Conservation (phyloP, 2,329 filamentous ascomycete species). For the Verticillium klebahnii region DNA sequence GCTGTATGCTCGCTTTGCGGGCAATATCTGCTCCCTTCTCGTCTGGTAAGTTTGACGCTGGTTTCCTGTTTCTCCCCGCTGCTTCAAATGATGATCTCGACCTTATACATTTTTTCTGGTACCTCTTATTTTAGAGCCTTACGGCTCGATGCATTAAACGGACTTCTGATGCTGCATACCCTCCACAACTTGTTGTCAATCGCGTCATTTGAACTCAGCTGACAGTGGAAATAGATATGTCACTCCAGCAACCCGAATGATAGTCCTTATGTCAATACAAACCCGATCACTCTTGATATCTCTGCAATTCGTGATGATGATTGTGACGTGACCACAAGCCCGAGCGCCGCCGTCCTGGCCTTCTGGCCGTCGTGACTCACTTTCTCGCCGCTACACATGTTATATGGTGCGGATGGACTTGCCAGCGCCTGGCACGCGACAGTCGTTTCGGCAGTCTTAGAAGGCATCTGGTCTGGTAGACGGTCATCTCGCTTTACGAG, state of each 20-base stretch:
- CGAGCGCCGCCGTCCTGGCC: too few species aligned
- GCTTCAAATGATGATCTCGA: conserved; percentile 65
- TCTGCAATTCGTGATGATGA: too few species aligned
- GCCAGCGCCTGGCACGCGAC: too few species aligned
- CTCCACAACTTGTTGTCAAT: background rate
- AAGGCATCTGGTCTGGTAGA: too few species aligned
- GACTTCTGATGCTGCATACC: conserved; percentile 67
- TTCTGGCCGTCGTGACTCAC: too few species aligned
- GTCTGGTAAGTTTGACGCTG: background rate
- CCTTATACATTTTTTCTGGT: conserved; percentile 75
- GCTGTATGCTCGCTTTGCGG: background rate
- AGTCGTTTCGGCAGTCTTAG: too few species aligned
- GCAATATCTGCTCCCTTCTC: background rate
- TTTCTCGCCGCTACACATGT: too few species aligned
- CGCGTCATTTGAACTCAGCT: background rate
- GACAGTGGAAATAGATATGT: background rate
- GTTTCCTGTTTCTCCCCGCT: conserved; percentile 5
- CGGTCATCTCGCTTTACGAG: background rate
- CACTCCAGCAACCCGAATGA: background rate
- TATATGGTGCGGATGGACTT: too few species aligned
- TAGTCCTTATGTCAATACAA: background rate
- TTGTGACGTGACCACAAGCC: too few species aligned
- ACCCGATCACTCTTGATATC: background rate
- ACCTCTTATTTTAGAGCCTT: conserved; percentile 90
- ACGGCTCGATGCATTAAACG: conserved; percentile 72